These are phyloP conservation scores for Pseudonitzschia delicatissima DNA, from an alignment of 108 stramenopile species.

Conservation along the genomic window DNA sequence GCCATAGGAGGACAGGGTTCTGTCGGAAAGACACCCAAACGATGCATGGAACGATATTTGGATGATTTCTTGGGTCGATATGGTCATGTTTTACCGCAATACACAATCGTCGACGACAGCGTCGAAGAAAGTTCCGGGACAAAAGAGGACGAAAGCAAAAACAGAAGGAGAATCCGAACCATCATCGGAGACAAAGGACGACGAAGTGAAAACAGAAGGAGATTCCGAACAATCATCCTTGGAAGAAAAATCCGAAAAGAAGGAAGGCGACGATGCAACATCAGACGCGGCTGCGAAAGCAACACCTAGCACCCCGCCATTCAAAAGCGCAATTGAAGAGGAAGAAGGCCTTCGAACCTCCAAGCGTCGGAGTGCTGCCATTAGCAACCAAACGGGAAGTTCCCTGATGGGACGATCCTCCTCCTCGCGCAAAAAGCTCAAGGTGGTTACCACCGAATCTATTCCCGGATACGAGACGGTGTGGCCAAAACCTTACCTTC, in stretches of 20 bases:
- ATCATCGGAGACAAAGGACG: not conserved
- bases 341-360: slow-evolving; percentile 45
- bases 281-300: not conserved
- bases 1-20: slow-evolving; percentile 66
- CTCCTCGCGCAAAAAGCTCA: slow-evolving; percentile 43
- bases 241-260: not conserved
- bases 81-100: slow-evolving; percentile 84
- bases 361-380: slow-evolving; percentile 32
- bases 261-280: not conserved
- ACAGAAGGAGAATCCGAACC: not conserved
- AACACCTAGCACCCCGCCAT: not conserved
- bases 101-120: slow-evolving; percentile 55
- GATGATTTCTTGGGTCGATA: slow-evolving; percentile 87
- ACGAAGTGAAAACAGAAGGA: too few relatives aligned
- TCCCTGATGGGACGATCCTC: slow-evolving; percentile 14
- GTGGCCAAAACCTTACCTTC: slow-evolving; percentile 73
- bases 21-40: slow-evolving; percentile 69
- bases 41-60: slow-evolving; percentile 90
- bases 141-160: not conserved
- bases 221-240: not conserved
- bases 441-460: slow-evolving; percentile 64
- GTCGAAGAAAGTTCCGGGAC: slow-evolving; percentile 6
- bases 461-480: slow-evolving; percentile 47
- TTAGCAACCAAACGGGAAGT: not conserved
- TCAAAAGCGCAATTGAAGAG: slow-evolving; percentile 20